Evolutionary conservation across 2,329 filamentous ascomycete species (phyloP), one percentile per base, ranked within the genome.

Genomic region (Aspergillus calidoustus): DNA sequence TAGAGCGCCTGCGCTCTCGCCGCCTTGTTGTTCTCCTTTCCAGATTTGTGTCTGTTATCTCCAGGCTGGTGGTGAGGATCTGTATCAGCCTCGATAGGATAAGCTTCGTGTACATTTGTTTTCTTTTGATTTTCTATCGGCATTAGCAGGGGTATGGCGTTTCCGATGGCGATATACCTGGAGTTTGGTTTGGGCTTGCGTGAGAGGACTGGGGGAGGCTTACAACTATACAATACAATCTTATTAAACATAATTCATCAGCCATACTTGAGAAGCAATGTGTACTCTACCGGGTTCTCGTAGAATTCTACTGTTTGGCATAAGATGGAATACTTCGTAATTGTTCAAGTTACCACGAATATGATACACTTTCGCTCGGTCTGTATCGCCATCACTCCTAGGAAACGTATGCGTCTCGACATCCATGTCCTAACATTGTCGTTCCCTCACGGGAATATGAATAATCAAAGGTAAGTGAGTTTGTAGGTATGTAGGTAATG

Each of bases 1-100:
- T 97, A 72, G 73, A 56, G n/a, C 22, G 38, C 13, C 3, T 54
- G n/a, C 13, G 22, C 8, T 22, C 11, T 28, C 17, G 15, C 30
- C 1, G n/a, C 28, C 34, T 30, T 43, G 23, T 47, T 34, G 41
- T 13, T 62, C 15, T 17, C 34, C 41, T 38, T 55, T 34, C 7
- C 30, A 48, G 38, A 44, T 4, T 56, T 64, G 28, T 51, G 31
- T 38, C 47, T 46, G 13, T 64, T n/a, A 11, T 59, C 38, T 46
- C 28, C 9, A 28, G 11, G 13, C 15, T 17, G 4, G 38, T 30
- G 34, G 49, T 13, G 7, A 31, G 48, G 15, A 13, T 44, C 4
- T 13, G 2, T 15, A 13, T 41, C 11, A 38, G 2, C 9, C 15
- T 41, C 15, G 34, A 15, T 41, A 15, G 15, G 41, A 41, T 22